A percentile compares a stretch with the other conserved stretches of the same genome.
Conservation (phyloP, 345 rosid genomes). For the Sisymbrium irio region DNA sequence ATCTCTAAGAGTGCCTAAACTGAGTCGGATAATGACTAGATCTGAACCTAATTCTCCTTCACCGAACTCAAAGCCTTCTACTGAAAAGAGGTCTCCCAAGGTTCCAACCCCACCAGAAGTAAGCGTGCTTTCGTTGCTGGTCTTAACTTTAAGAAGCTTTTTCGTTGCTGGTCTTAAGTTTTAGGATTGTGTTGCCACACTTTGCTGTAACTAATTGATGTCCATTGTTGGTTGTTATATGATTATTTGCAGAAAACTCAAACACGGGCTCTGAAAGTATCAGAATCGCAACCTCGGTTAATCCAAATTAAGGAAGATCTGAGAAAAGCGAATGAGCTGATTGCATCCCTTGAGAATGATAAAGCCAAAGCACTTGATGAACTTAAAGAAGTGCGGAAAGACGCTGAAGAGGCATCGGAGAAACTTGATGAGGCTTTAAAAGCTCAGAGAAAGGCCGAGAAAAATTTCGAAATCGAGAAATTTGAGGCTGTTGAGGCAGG, state of each 20-base stretch:
- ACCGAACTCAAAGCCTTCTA: slow-evolving; percentile 53
- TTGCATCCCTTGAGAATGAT: slow-evolving; percentile 66
- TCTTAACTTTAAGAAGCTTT: background rate
- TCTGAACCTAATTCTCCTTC: slow-evolving; percentile 60
- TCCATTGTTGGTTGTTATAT: background rate
- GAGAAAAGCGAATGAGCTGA: slow-evolving; percentile 74
- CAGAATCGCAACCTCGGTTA: slow-evolving; percentile 54
- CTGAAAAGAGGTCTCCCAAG: slow-evolving; percentile 63
- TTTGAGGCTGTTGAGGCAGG: slow-evolving; percentile 89
- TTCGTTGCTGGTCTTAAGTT: slow-evolving; percentile 9
- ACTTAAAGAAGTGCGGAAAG: slow-evolving; percentile 58
- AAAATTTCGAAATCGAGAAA: slow-evolving; percentile 75
- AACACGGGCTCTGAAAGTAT: slow-evolving; percentile 48
- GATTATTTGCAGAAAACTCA: slow-evolving; percentile 54
- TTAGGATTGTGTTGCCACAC: background rate
- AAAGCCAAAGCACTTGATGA: slow-evolving; percentile 61
- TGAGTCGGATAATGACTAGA: slow-evolving; percentile 48
- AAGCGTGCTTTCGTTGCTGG: slow-evolving; percentile 22
- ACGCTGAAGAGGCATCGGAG: slow-evolving; percentile 58
- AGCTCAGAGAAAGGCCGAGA: slow-evolving; percentile 77
- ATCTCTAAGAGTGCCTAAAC: slow-evolving; percentile 61
- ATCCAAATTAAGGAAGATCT: slow-evolving; percentile 70
- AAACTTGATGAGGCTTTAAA: slow-evolving; percentile 76
- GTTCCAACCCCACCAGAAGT: slow-evolving; percentile 69
- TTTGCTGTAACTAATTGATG: slow-evolving; percentile 1